Percentiles rank a stretch among this genome's conserved stretches.
Conservation (phyloP, 495 filamentous ascomycete species). For the Barbatosphaeria neglecta region DNA sequence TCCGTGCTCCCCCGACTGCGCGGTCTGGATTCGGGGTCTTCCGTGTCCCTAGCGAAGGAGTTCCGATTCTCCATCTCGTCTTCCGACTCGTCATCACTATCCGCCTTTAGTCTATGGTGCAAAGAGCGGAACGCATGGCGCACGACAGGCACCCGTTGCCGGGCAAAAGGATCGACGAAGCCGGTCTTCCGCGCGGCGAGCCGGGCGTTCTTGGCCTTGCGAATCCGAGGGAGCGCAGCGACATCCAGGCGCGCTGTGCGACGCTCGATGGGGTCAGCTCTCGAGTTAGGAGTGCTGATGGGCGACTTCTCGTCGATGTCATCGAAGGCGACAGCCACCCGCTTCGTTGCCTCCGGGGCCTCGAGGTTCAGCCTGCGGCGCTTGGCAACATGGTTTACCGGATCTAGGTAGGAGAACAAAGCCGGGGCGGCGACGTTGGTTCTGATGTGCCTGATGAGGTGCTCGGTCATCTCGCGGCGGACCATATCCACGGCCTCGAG, state of each 20-base stretch:
- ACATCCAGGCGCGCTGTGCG: constrained; percentile 45
- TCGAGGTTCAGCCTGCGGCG: constrained; percentile 66
- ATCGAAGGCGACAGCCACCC: constrained; percentile 25
- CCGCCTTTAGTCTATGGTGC: constrained; percentile 40
- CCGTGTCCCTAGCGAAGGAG: constrained; percentile 58
- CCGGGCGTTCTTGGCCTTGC: constrained; percentile 47
- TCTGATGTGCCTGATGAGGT: constrained; percentile 75
- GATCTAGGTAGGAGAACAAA: constrained; percentile 77
- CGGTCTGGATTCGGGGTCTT: constrained; percentile 72
- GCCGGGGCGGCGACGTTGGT: constrained; percentile 69
- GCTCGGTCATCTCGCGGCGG: constrained; percentile 67
- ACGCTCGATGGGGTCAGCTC: constrained; percentile 41
- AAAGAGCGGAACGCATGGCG: constrained; percentile 36
- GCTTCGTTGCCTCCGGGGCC: constrained; percentile 46
- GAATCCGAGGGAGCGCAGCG: constrained; percentile 56
- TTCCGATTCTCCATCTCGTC: constrained; percentile 31
- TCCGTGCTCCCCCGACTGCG: constrained; percentile 65
- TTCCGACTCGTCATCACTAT: constrained; percentile 48
- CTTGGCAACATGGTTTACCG: constrained; percentile 61
- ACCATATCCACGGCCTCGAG: constrained; percentile 66
- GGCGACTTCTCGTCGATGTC: constrained; percentile 46
- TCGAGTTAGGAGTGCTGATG: constrained; percentile 57
- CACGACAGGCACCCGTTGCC: constrained; percentile 43
- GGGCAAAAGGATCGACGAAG: constrained; percentile 68
- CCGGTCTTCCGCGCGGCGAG: constrained; percentile 50